Conservation (phyloP, 192 early-diverging fungal species). For the Umbelopsis ramanniana region DNA sequence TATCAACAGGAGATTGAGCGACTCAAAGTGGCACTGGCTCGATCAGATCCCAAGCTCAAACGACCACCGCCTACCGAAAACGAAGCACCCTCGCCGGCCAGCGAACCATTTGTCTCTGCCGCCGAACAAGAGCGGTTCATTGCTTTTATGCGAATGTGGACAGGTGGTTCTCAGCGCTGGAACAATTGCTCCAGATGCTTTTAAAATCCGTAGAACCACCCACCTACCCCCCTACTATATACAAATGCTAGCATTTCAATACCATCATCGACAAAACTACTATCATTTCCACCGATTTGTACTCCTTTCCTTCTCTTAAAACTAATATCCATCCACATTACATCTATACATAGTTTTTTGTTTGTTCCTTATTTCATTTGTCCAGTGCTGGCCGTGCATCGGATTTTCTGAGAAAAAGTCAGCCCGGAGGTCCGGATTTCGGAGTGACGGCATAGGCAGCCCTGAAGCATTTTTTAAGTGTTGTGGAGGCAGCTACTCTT, state of each 20-base stretch:
- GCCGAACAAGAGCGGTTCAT: conserved; percentile 42
- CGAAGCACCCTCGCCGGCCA: background rate
- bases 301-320: background rate
- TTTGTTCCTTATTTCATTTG: no score
- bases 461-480: no score
- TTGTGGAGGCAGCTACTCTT: no score
- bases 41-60: conserved; percentile 26
- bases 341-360: no score
- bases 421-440: no score
- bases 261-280: background rate
- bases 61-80: background rate
- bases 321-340: background rate
- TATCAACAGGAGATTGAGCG: conserved; percentile 46
- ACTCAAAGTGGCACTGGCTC: conserved; percentile 36
- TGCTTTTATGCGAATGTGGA: conserved; percentile 42
- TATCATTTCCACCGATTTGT: background rate
- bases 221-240: no score
- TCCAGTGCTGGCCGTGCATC: no score
- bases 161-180: conserved; percentile 32
- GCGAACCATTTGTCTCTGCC: conserved; percentile 25
- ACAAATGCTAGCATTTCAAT: background rate
- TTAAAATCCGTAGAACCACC: background rate
- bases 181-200: conserved; percentile 19
- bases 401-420: no score
- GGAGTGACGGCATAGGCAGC: no score